phyloP scores from a whole-genome alignment of 2,329 filamentous ascomycete species.

The Ceratocystis destructans region DNA sequence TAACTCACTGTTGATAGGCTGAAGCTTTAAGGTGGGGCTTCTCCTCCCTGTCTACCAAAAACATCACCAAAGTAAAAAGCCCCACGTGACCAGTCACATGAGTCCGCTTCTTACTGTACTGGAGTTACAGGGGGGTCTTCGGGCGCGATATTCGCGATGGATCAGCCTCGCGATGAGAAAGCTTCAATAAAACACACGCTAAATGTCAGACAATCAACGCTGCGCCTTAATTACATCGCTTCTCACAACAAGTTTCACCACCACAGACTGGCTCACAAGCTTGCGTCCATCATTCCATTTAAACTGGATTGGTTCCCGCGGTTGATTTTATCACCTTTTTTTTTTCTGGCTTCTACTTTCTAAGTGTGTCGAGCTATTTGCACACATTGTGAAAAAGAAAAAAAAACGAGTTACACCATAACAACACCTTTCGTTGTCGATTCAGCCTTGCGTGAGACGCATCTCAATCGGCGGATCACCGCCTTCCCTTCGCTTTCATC shows the following conservation, averaged over 20 bases:
- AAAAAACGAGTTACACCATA: not conserved
- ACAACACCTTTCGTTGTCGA: not conserved
- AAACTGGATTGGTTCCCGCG: not conserved
- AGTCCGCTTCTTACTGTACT: not conserved
- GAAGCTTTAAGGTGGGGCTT: not conserved
- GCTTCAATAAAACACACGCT: conserved; percentile 1
- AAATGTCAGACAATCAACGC: not conserved
- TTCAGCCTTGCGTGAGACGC: not conserved
- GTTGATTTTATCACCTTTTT: not conserved
- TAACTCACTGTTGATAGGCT: conserved; percentile 8
- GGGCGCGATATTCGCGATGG: conserved; percentile 17
- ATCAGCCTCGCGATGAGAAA: conserved; percentile 18
- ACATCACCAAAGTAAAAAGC: not conserved
- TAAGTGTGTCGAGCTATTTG: not conserved
- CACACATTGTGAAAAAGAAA: not conserved
- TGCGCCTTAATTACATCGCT: not conserved
- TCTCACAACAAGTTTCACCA: not conserved
- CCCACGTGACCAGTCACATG: conserved; percentile 1
- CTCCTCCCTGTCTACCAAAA: not conserved
- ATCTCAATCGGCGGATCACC: not conserved
- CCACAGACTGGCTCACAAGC: not conserved
- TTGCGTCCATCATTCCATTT: not conserved
- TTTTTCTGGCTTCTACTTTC: not conserved
- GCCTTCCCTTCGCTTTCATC: not conserved
- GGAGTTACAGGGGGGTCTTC: conserved; percentile 1